phyloP scores from a whole-genome alignment of 2,329 filamentous ascomycete species.

The Hypoxylon sp. region DNA sequence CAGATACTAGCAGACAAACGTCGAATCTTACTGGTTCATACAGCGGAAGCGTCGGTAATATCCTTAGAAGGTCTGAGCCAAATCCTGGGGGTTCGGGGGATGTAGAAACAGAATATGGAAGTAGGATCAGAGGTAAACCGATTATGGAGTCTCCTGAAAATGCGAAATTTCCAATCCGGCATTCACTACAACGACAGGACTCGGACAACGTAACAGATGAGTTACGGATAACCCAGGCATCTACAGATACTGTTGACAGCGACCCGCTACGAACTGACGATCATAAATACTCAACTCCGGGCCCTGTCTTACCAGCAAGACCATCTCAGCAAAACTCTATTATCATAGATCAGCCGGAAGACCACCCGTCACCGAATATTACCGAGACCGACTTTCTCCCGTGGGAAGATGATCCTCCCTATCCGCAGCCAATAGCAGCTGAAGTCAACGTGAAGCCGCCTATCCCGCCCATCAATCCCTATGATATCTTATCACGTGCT shows the following conservation, averaged over 20 bases:
- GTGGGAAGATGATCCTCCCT: slow-evolving; percentile 70
- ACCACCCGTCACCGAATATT: slow-evolving; percentile 60
- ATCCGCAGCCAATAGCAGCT: slow-evolving; percentile 62
- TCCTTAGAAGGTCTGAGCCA: slow-evolving; percentile 23
- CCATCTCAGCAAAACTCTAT: slow-evolving; percentile 29
- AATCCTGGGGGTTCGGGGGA: slow-evolving; percentile 45
- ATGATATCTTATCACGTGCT: slow-evolving; percentile 67
- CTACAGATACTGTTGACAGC: slow-evolving; percentile 51
- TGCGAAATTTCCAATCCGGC: slow-evolving; percentile 40
- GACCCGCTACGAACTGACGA: slow-evolving; percentile 37
- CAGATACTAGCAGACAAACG: slow-evolving; percentile 63
- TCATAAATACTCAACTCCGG: slow-evolving; percentile 29
- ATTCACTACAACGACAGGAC: slow-evolving; percentile 43
- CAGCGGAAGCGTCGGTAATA: slow-evolving; percentile 47
- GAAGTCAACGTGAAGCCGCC: slow-evolving; percentile 28
- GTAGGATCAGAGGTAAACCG: slow-evolving; percentile 62
- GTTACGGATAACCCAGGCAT: slow-evolving; percentile 53
- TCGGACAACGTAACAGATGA: slow-evolving; percentile 51
- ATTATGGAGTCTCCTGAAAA: slow-evolving; percentile 53
- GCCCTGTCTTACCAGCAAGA: slow-evolving; percentile 35
- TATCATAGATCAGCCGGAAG: slow-evolving; percentile 51
- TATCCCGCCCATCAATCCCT: slow-evolving; percentile 67
- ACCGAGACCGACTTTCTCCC: slow-evolving; percentile 73
- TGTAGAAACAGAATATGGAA: slow-evolving; percentile 60
- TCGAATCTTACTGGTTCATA: slow-evolving; percentile 58